Percentiles rank a stretch among this genome's conserved stretches.
phyloP scores from a whole-genome alignment of 2,329 filamentous ascomycete genomes.

The Colletotrichum sp. region DNA sequence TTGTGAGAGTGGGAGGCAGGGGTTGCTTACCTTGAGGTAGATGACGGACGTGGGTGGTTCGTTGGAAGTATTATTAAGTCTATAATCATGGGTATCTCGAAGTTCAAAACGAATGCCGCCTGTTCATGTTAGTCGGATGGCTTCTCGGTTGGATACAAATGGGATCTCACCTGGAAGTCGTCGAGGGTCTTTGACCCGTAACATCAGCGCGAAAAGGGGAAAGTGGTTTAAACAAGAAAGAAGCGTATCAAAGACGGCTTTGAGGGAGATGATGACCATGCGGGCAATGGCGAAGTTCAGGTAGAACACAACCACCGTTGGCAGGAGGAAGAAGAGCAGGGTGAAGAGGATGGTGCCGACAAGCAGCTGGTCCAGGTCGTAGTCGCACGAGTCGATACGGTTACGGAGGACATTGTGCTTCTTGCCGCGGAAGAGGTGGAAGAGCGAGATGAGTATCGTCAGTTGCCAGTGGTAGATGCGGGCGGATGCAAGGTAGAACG shows the following conservation, averaged over 20 bases:
- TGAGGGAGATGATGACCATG: constrained; percentile 93
- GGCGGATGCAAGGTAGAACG: constrained; percentile 95
- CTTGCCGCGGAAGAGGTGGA: constrained; percentile 97
- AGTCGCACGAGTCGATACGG: constrained; percentile 98
- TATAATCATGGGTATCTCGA: constrained; percentile 69
- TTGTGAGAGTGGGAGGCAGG: not conserved
- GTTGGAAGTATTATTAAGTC: constrained; percentile 43
- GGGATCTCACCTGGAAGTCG: constrained; percentile 75
- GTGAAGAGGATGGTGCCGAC: constrained; percentile 97
- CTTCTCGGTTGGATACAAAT: constrained; percentile 32
- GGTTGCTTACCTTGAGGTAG: constrained; percentile 73
- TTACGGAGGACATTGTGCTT: constrained; percentile 97
- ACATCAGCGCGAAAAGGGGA: constrained; percentile 94
- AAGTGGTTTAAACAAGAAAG: constrained; percentile 97
- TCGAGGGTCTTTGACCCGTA: constrained; percentile 89
- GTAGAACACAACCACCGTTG: constrained; percentile 96
- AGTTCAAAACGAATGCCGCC: constrained; percentile 91
- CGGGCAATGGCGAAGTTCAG: constrained; percentile 92
- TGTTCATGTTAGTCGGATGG: constrained; percentile 50
- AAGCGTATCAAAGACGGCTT: constrained; percentile 88
- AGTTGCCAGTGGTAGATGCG: constrained; percentile 99
- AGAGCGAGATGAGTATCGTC: constrained; percentile 95
- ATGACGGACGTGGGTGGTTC: constrained; percentile 79
- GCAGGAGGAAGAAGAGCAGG: constrained; percentile 90
- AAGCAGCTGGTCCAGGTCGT: constrained; percentile 94